These are phyloP conservation scores for Apostasia ramifera DNA, from an alignment of 106 monocot genomes.

Conservation along the genomic window DNA sequence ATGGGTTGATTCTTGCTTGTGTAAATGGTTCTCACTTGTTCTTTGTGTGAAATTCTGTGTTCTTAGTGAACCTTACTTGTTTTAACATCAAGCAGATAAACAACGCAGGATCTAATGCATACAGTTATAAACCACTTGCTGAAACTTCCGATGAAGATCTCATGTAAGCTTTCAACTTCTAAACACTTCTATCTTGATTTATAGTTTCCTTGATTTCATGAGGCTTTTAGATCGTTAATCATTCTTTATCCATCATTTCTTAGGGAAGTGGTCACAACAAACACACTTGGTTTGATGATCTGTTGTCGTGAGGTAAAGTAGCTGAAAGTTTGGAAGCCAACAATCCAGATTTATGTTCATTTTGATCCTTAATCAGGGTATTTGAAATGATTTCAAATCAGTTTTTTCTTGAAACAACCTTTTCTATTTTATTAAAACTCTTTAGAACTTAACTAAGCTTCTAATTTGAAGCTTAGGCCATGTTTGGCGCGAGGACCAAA, in stretches of 20 bases:
- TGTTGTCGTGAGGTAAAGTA: slow-evolving; percentile 89
- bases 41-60: background rate
- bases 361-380: no score
- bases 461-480: no score
- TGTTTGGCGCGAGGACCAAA: no score
- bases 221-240: background rate
- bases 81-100: slow-evolving; percentile 53
- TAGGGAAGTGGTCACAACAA: slow-evolving; percentile 98
- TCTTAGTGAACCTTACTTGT: background rate
- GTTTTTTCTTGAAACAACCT: background rate
- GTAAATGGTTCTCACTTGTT: background rate
- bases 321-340: background rate
- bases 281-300: slow-evolving; percentile 94
- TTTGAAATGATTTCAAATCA: no score
- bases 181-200: background rate
- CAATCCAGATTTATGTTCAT: background rate
- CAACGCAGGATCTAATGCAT: slow-evolving; percentile 99
- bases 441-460: no score
- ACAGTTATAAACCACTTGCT: slow-evolving; percentile 81
- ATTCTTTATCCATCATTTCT: background rate
- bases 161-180: slow-evolving; percentile 36
- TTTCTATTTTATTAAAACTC: no score
- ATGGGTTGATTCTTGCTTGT: slow-evolving; percentile 41
- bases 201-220: background rate
- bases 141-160: slow-evolving; percentile 91